Evolutionary conservation across 2,329 filamentous ascomycete genomes (phyloP).

Genomic region (Capronia coronata): DNA sequence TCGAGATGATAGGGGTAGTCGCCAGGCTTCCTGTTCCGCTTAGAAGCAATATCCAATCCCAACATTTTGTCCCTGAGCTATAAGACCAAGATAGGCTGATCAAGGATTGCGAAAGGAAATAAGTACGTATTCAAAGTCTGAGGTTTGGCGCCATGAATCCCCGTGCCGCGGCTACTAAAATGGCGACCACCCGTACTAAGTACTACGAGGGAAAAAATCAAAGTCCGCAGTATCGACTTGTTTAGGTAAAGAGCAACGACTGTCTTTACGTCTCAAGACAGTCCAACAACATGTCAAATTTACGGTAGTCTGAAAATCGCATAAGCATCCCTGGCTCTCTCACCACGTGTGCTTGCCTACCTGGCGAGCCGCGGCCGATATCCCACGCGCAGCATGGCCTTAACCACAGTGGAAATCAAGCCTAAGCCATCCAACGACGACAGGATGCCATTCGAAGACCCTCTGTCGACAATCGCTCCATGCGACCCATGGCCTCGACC

Average conservation of each 20-base stretch:
- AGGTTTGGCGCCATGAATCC: too few relatives aligned
- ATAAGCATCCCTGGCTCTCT: slow-evolving; percentile 29
- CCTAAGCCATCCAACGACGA: slow-evolving; percentile 14
- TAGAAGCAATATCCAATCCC: slow-evolving; percentile 20
- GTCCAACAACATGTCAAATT: too few relatives aligned
- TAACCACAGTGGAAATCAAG: slow-evolving; percentile 28
- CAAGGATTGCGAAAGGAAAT: too few relatives aligned
- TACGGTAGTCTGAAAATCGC: too few relatives aligned
- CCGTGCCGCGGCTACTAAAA: neutral
- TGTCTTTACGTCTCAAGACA: too few relatives aligned
- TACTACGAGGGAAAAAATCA: neutral
- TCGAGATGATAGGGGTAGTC: slow-evolving; percentile 27
- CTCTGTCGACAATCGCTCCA: slow-evolving; percentile 24
- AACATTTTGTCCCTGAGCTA: slow-evolving; percentile 7
- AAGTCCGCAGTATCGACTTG: too few relatives aligned
- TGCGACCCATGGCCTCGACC: slow-evolving; percentile 55
- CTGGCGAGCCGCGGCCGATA: slow-evolving; percentile 35
- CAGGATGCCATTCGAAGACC: slow-evolving; percentile 19
- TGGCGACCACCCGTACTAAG: neutral
- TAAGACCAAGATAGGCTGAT: too few relatives aligned
- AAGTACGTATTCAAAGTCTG: too few relatives aligned
- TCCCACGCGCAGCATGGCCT: slow-evolving; percentile 35
- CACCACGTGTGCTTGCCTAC: slow-evolving; percentile 37
- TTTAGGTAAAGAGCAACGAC: too few relatives aligned
- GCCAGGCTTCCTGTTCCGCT: slow-evolving; percentile 19